Percentiles rank a stretch among this genome's conserved stretches.
Conservation (phyloP, 2,329 filamentous ascomycete species). For the Cytospora chrysosperma region DNA sequence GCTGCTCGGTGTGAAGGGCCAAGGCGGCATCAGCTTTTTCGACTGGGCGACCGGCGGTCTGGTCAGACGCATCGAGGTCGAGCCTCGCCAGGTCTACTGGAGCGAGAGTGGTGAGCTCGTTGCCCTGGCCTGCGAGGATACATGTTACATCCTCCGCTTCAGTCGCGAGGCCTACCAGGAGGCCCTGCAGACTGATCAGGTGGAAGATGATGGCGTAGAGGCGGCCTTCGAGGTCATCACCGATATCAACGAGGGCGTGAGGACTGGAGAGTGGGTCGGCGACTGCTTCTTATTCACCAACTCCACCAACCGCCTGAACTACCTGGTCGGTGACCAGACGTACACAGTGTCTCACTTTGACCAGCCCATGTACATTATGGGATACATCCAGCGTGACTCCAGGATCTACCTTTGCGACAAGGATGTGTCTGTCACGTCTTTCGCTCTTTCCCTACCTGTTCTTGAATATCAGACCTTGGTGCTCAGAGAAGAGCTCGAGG, state of each 20-base stretch:
- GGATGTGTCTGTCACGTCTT: conserved; percentile 88
- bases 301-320: conserved; percentile 93
- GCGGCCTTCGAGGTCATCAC: conserved; percentile 94
- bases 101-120: conserved; percentile 95
- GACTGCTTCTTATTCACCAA: conserved; percentile 99
- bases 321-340: conserved; percentile 95
- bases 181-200: conserved; percentile 75
- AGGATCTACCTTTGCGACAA: conserved; percentile 94
- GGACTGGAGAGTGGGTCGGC: conserved; percentile 95
- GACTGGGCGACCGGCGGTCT: conserved; percentile 91
- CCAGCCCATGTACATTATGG: conserved; percentile 88
- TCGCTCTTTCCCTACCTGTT: conserved; percentile 84
- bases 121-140: conserved; percentile 88
- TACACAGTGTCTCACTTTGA: conserved; percentile 98
- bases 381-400: conserved; percentile 94
- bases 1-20: conserved; percentile 89
- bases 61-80: conserved; percentile 86
- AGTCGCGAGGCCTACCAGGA: conserved; percentile 85
- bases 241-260: conserved; percentile 90
- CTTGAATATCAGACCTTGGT: conserved; percentile 97
- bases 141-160: conserved; percentile 82
- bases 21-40: conserved; percentile 92
- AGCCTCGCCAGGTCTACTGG: conserved; percentile 83
- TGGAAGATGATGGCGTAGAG: conserved; percentile 90
- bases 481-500: conserved; percentile 88